Evolutionary conservation across 2,329 filamentous ascomycete species (phyloP), one percentile per base, ranked within the genome.

Genomic region (Claviceps lovelessii): DNA sequence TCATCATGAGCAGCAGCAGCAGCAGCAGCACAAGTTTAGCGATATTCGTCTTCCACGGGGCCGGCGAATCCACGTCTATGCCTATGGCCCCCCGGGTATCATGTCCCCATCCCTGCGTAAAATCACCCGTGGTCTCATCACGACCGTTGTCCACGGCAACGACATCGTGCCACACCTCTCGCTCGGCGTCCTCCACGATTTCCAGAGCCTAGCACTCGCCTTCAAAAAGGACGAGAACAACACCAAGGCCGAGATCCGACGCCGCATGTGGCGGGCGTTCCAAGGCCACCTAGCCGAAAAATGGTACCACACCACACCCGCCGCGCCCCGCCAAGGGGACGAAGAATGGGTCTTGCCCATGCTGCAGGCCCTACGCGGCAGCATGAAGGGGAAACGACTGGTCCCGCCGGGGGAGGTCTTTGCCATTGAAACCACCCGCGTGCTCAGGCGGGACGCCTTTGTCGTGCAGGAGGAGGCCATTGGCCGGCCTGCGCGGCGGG

Each of bases 351-450:
- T 83, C 0, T 81, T 81, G 64, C 77, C 82, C 0, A 79, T 84
- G 0, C 73, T 90, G 6, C 81, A 83, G 61, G 78, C 77, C 0
- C 68, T 90, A 17, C 76, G 86, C 2, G 79, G 78, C 3, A 80
- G 76, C 60, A 87, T 90, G 82, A 75, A 79, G 57, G 83, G 78
- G 52, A 73, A 78, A 37, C 89, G 89, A 63, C 73, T 90, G 2
- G 70, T 88, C 49, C 86, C 86, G 1, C 86, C 86, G 0, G 86
- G 86, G 1, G 86, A 90, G 64, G 83, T 90, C 0, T 89, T 90
- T 62, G 73, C 82, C 2, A 76, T 90, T 2, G 85, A 88, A 68
- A 84, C 77, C 29, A 81, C 81, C 64, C 75, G 76, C 9, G 85
- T 87, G 4, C 70, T 89, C 57, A 76, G 85, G 59, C 72, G 85